Base-by-base conservation (phyloP, 495 filamentous ascomycete species). In the Lepidopterella palustris region DNA sequence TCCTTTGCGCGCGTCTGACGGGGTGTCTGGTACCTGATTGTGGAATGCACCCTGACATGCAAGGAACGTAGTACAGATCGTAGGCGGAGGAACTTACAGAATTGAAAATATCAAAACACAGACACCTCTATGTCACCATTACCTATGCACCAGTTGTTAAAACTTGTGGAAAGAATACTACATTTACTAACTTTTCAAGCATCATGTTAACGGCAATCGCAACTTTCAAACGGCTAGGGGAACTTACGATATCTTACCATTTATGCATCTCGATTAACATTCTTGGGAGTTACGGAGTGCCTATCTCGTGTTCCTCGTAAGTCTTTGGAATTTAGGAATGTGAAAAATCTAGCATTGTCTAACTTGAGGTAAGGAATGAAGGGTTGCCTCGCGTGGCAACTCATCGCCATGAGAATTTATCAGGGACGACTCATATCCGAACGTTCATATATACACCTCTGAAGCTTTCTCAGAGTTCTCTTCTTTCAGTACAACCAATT, bases 351-450 rank as follows among this genome's bases (percentile, higher is more conserved):
- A 53, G 28, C 35, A 60, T 60, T 64, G 52, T 64, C 45, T 52
- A 45, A 50, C 3, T 52, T 50, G 15, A 61, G 42, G 64, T 50
- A 67, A 63, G 60, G 64, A 67, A 67, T 67, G 54, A 1, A 26
- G 10, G 28, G 54, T 21, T 45, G 54, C 47, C 40, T 63, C 64
- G 53, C 57, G 53, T 67, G 57, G 64, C 51, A 53, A 59, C 29
- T 59, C 55, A 47, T 59, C 49, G 47, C 61, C 45, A 51, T 59
- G 56, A 28, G 50, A 55, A 18, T 57, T 27, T 21, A 45, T 24
- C n/a, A 26, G n/a, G 15, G 45, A 40, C 32, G n/a, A 23, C 28
- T 60, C 29, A 57, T 50, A 42, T 64, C 32, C 31, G 26, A 52
- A 31, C 26, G 29, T 53, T 57, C 50, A 58, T 50, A 59, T 42